Conservation (phyloP, 345 rosid genomes). For the Mallotus nudiflorus region DNA sequence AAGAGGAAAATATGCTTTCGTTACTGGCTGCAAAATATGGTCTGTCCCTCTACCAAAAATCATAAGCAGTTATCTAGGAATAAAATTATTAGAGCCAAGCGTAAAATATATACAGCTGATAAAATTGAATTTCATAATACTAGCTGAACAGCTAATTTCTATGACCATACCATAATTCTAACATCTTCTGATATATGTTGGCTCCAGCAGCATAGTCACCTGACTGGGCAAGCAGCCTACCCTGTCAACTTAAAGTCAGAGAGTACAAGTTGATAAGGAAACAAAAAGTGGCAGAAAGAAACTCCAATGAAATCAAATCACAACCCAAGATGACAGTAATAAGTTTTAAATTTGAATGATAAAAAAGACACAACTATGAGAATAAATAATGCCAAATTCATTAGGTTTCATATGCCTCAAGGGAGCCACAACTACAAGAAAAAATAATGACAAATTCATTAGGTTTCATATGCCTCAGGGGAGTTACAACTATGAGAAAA, state of each 20-base stretch:
- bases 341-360: not conserved
- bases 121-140: not conserved
- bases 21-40: not conserved
- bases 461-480: too few species aligned
- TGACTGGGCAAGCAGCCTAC: conserved; percentile 74
- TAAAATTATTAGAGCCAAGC: not conserved
- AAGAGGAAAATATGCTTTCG: not conserved
- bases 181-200: conserved; percentile 61
- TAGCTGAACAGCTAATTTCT: not conserved
- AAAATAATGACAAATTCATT: too few species aligned
- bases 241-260: conserved; percentile 98
- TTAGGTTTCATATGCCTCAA: not conserved
- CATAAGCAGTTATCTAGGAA: not conserved
- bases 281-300: conserved; percentile 18
- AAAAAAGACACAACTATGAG: not conserved
- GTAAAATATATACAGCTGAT: not conserved
- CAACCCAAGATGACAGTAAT: not conserved
- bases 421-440: too few species aligned
- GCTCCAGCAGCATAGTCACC: conserved; percentile 72
- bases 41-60: not conserved
- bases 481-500: too few species aligned
- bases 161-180: conserved; percentile 74
- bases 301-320: conserved; percentile 7
- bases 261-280: conserved; percentile 40
- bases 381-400: not conserved